Base-by-base conservation (phyloP, 768 basidiomycete species). In the Neoboletus magnificus region DNA sequence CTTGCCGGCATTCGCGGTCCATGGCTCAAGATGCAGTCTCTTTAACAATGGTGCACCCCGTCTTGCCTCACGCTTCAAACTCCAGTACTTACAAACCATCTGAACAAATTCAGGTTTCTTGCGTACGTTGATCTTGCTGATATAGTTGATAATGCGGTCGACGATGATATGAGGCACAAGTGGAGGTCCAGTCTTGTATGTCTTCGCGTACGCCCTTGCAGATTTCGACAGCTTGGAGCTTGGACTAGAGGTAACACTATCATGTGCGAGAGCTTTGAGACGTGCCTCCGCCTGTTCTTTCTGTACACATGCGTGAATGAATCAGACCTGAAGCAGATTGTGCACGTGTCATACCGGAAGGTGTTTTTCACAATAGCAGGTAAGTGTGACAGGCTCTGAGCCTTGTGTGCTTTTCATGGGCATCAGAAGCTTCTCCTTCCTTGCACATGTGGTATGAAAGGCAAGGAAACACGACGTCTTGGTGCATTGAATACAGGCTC, bases 401-500 rank as follows among this genome's bases (percentile, higher is more conserved):
- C 87, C 91, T 50, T 87, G 85, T 0, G 84, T 79, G 30, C 82
- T 83, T 67, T 93, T 93, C 91, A 93, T 93, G 0, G 91, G 89
- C 73, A 92, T 79, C 29, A 98, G 71, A 4, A 95, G 68, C 62
- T 89, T 93, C 63, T 90, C 84, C 61, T 87, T 89, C 15, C 96
- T 79, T 1, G 94, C 97, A 66, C 97, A 99, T 0, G 96, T 95
- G 1, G 89, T 82, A 68, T 99, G 97, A 64, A 97, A 99, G 0
- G 97, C 95, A 16, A 89, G 79, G 70, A 91, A 94, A 74, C 97
- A 98, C 1, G 85, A 87, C 2, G 82, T 77, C 72, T 93, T 96
- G 50, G 85, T 87, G 70, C 97, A 99, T 70, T 98, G 97, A 42
- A 99, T 96, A 70, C 96, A 98, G 0, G 96, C 95, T 6, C 96